These are phyloP conservation scores for Solanum pennellii DNA, from an alignment of 257 asterid genomes.

Conservation along the genomic window DNA sequence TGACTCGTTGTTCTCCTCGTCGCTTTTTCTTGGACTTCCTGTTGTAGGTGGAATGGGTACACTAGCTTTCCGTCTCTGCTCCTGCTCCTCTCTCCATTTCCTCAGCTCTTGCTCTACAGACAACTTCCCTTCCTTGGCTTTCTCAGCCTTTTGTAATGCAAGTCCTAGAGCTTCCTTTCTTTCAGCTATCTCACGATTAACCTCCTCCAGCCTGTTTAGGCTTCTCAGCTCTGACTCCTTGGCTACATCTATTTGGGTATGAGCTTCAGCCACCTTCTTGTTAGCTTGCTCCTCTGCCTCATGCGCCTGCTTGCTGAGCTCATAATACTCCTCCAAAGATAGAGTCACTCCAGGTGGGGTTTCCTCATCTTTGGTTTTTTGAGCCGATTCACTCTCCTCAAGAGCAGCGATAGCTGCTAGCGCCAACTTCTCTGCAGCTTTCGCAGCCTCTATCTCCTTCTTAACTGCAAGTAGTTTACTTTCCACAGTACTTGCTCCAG, in stretches of 20 bases:
- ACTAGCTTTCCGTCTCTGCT: slow-evolving; percentile 55
- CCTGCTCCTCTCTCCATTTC: slow-evolving; percentile 75
- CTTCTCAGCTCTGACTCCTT: slow-evolving; percentile 65
- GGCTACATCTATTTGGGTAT: slow-evolving; percentile 64
- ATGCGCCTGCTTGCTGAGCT: slow-evolving; percentile 76
- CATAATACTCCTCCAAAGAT: slow-evolving; percentile 71
- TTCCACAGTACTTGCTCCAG: slow-evolving; percentile 46
- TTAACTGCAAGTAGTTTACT: slow-evolving; percentile 60
- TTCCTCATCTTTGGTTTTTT: slow-evolving; percentile 25
- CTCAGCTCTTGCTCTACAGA: slow-evolving; percentile 78
- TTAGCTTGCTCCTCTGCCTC: slow-evolving; percentile 87
- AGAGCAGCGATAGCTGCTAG: slow-evolving; percentile 71
- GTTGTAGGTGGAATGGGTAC: slow-evolving; percentile 17
- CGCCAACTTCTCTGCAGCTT: slow-evolving; percentile 80
- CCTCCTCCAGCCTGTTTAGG: slow-evolving; percentile 67
- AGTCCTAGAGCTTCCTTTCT: slow-evolving; percentile 43
- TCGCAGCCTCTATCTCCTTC: slow-evolving; percentile 92
- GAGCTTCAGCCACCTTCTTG: slow-evolving; percentile 48
- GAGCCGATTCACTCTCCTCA: slow-evolving; percentile 65
- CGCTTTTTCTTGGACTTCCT: slow-evolving; percentile 22
- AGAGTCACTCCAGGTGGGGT: slow-evolving; percentile 48
- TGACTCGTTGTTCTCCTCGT: slow-evolving; percentile 24
- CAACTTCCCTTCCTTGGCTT: slow-evolving; percentile 68
- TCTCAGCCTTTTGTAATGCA: slow-evolving; percentile 61
- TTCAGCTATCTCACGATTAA: slow-evolving; percentile 34